Conservation (phyloP, 2,329 filamentous ascomycete genomes). For the Ilyonectria sp. region DNA sequence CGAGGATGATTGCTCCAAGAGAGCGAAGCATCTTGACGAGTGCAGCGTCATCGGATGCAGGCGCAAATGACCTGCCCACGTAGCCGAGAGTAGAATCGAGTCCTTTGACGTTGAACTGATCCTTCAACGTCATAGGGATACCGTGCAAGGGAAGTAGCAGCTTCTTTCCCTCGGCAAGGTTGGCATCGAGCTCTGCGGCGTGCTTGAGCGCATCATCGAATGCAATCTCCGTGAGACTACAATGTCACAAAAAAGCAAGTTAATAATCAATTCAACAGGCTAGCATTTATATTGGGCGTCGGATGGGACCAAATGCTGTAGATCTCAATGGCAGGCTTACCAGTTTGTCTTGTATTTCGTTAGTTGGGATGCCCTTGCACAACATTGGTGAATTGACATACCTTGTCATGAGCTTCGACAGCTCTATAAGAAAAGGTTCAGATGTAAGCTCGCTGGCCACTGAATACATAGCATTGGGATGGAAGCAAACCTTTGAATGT, state of each 20-base stretch:
- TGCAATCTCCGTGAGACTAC: conserved; percentile 32
- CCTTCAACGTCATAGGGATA: conserved; percentile 59
- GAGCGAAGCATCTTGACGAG: conserved; percentile 64
- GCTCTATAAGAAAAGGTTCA: conserved; percentile 2
- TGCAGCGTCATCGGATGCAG: conserved; percentile 63
- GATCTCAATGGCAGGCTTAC: conserved; percentile 4
- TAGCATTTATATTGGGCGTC: neutral
- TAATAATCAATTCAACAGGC: neutral
- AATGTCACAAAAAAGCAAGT: neutral
- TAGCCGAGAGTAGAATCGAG: conserved; percentile 73
- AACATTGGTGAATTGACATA: neutral
- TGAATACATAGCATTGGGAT: neutral
- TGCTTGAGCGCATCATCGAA: conserved; percentile 40
- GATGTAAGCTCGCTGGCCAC: neutral
- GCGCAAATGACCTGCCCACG: conserved; percentile 63
- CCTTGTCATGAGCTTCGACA: conserved; percentile 25
- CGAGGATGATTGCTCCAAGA: conserved; percentile 67
- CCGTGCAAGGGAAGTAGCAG: conserved; percentile 39
- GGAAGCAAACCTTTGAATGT: conserved; percentile 23
- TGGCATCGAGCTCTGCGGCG: conserved; percentile 34
- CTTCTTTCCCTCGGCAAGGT: neutral
- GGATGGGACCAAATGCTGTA: neutral
- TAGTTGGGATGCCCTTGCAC: neutral
- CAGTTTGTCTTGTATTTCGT: conserved; percentile 27
- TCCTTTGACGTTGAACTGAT: conserved; percentile 74